Base-by-base conservation (phyloP, 2,329 filamentous ascomycete species). In the Calonectria pauciramosa region DNA sequence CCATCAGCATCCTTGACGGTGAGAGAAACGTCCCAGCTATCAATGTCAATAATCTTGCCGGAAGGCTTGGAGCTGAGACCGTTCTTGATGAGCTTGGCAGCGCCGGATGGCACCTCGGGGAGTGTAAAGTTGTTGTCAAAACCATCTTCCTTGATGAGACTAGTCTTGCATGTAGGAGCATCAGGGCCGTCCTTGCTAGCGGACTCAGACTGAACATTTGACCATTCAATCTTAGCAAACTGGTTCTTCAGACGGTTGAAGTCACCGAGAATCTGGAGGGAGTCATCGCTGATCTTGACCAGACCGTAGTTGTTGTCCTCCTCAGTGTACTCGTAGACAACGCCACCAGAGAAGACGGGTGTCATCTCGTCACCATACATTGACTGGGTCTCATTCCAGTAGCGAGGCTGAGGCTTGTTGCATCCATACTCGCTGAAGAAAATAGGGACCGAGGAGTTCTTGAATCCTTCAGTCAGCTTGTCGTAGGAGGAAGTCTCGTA, bases 361-460 rank as follows among this genome's bases (percentile, higher is more conserved):
- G 86, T 93, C 93, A 96, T 96, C 77, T 95, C 80, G 49, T 88
- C 81, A 71, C 94, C 90, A 84, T 96, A 96, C 78, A 97, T 92
- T 75, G 92, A 88, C 70, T 87, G 88, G 16, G 95, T 93, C 85
- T 97, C 95, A 78, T 94, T 93, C 86, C 96, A 97, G 80, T 92
- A 85, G 79, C 95, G 93, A 18, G 94, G 93, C n/a, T 86, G 83
- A 18, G 92, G 91, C 47, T 89, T 87, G 87, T 96, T 96, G 91
- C 95, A 96, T 75, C 95, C 95, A 80, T 90, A 94, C 82, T 97
- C 95, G 77, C 93, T 95, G 88, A 95, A 96, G 89, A 96, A 96
- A 80, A 96, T 89, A 38, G 94, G 94, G 47, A 96, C 90, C 20
- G 92, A 91, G 49, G 90, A 91, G 77, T 88, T 88, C 79, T 88